phyloP scores from a whole-genome alignment of 1,284 basidiomycete genomes.

The Golubevia sp. region DNA sequence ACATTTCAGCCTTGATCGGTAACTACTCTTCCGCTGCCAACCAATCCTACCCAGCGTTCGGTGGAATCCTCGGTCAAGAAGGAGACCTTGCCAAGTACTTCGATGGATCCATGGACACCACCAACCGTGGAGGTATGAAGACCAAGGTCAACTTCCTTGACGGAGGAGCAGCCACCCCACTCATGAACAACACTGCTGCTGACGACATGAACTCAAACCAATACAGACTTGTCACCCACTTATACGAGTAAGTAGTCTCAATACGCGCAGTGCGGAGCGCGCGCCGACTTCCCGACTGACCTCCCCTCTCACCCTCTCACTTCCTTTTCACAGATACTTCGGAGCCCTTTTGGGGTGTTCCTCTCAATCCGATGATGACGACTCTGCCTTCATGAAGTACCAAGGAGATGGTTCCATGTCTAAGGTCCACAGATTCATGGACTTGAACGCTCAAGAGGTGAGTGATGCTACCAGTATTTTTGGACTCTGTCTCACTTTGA shows the following conservation, averaged over 20 bases:
- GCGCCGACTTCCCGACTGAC: no score
- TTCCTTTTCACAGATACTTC: no score
- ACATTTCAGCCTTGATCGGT: constrained; percentile 16
- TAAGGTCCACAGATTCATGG: constrained; percentile 27
- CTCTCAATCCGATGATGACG: neutral
- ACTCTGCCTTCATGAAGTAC: constrained; percentile 9
- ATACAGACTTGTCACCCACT: constrained; percentile 18
- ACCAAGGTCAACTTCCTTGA: constrained; percentile 27
- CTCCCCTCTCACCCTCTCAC: no score
- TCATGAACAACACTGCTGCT: constrained; percentile 20
- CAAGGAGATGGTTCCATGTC: constrained; percentile 16
- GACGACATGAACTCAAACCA: constrained; percentile 4
- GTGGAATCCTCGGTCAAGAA: constrained; percentile 15
- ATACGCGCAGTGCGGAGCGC: no score
- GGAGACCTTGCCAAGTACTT: constrained; percentile 17
- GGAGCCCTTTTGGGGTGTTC: constrained; percentile 21
- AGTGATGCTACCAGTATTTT: neutral
- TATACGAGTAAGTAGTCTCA: no score
- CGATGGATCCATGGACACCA: constrained; percentile 14
- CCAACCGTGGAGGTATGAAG: constrained; percentile 14
- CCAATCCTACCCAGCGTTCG: constrained; percentile 2
- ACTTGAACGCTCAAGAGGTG: constrained; percentile 11
- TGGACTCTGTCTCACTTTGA: neutral
- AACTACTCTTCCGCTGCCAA: constrained; percentile 9
- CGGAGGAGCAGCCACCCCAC: constrained; percentile 22